Conservation (phyloP, 495 filamentous ascomycete genomes). For the Penicillium chermesinum region DNA sequence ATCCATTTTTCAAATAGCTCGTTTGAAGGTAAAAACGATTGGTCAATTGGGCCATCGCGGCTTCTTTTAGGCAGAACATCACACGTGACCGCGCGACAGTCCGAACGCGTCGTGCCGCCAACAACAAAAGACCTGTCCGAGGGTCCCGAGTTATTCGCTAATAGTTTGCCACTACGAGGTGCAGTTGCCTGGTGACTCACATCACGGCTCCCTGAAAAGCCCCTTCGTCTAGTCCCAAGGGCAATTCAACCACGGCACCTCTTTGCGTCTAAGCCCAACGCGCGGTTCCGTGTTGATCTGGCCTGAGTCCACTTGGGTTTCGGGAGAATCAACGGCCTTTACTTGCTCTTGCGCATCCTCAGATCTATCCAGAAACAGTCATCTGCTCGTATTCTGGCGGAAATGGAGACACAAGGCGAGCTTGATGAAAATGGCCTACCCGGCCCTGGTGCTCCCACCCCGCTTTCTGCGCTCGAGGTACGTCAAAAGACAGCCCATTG, state of each 20-base stretch:
- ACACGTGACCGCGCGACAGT: slow-evolving; percentile 42
- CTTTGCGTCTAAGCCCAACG: too few relatives aligned
- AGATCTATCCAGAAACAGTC: too few relatives aligned
- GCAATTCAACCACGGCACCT: too few relatives aligned
- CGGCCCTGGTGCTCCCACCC: slow-evolving; percentile 90
- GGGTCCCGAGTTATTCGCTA: slow-evolving; percentile 24
- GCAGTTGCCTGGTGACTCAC: slow-evolving; percentile 3
- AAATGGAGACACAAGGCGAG: slow-evolving; percentile 55
- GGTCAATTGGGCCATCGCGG: background rate
- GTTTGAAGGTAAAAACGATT: background rate
- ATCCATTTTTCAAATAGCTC: too few relatives aligned
- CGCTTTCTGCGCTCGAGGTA: slow-evolving; percentile 86
- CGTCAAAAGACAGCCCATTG: too few relatives aligned
- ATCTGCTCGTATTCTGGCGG: slow-evolving; percentile 54
- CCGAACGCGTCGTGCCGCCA: slow-evolving; percentile 32
- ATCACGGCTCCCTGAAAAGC: background rate
- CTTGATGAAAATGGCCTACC: slow-evolving; percentile 59
- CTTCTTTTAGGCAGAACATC: background rate
- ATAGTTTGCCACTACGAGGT: slow-evolving; percentile 1
- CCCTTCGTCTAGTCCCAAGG: background rate
- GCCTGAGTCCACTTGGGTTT: too few relatives aligned
- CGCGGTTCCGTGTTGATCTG: slow-evolving; percentile 4
- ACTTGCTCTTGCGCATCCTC: too few relatives aligned
- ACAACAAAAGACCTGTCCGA: slow-evolving; percentile 8
- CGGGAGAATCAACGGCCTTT: too few relatives aligned